These are phyloP conservation scores for Sporothrix brasiliensis DNA, from an alignment of 2,329 filamentous ascomycete species.

Conservation along the genomic window DNA sequence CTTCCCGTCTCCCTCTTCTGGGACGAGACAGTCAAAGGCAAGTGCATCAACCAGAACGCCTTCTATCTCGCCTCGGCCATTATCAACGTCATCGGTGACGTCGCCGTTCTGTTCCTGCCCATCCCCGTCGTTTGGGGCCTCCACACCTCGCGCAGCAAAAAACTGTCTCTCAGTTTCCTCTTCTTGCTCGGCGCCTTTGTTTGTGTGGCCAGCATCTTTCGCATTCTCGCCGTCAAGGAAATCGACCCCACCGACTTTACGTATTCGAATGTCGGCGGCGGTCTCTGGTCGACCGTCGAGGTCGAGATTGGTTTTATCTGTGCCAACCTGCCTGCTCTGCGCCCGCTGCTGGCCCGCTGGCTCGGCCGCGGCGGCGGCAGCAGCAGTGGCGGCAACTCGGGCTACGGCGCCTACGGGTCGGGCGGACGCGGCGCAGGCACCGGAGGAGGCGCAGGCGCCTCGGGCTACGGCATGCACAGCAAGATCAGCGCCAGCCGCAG, in stretches of 20 bases:
- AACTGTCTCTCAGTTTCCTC: constrained; percentile 41
- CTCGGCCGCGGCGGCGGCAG: constrained; percentile 22
- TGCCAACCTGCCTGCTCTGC: constrained; percentile 33
- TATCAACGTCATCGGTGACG: constrained; percentile 35
- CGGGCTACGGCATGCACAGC: constrained; percentile 31
- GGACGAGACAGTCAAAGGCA: constrained; percentile 26
- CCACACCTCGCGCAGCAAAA: constrained; percentile 40
- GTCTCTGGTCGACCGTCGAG: constrained; percentile 34
- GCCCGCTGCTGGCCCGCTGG: constrained; percentile 31
- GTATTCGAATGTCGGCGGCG: constrained; percentile 32
- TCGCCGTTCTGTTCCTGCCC: constrained; percentile 41
- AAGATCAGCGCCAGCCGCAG: constrained; percentile 30
- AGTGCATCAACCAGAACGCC: constrained; percentile 31
- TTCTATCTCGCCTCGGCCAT: constrained; percentile 34
- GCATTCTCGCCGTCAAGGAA: constrained; percentile 33
- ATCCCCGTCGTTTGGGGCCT: constrained; percentile 42
- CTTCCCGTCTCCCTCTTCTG: constrained; percentile 32
- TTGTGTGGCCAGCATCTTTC: constrained; percentile 36
- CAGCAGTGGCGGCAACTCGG: constrained; percentile 21
- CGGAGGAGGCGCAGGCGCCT: neutral
- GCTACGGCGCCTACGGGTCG: constrained; percentile 13
- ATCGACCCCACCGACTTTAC: constrained; percentile 34
- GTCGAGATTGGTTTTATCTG: constrained; percentile 35
- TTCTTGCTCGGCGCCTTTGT: constrained; percentile 41
- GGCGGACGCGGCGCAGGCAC: neutral